Conservation (phyloP, 371 early-diverging fungal species). For the Cokeromyces recurvatus region DNA sequence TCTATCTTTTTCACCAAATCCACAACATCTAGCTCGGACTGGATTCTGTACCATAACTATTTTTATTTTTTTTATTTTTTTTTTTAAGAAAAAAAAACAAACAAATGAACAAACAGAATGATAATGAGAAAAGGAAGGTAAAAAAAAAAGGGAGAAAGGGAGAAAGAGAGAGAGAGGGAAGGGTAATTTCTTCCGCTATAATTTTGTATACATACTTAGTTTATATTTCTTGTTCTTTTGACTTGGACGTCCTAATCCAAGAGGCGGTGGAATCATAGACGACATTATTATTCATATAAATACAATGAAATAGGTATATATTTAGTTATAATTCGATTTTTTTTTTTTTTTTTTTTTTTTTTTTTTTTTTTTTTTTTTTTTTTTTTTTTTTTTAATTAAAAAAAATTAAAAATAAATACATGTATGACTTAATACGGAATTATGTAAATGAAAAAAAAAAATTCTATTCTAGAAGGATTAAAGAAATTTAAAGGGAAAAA, state of each 20-base stretch:
- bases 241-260: conserved; percentile 27
- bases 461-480: conserved; percentile 1
- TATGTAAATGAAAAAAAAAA: too few relatives aligned
- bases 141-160: neutral
- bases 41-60: conserved; percentile 52
- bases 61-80: too few relatives aligned
- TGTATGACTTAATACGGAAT: too few relatives aligned
- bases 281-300: too few relatives aligned
- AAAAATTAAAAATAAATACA: too few relatives aligned
- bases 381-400: too few relatives aligned
- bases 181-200: too few relatives aligned
- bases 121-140: neutral
- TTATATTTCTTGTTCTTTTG: conserved; percentile 22
- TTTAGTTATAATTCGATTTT: neutral
- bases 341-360: neutral
- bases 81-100: too few relatives aligned
- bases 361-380: too few relatives aligned
- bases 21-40: conserved; percentile 60
- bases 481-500: conserved; percentile 6
- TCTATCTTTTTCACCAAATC: conserved; percentile 32
- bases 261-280: conserved; percentile 15
- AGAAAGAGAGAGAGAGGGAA: too few relatives aligned
- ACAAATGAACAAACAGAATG: too few relatives aligned
- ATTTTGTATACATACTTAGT: conserved; percentile 12
- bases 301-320: too few relatives aligned